A percentile compares a stretch with the other conserved stretches of the same genome.
phyloP scores from a whole-genome alignment of 495 filamentous ascomycete genomes.

The Penicillium macrosclerotiorum region DNA sequence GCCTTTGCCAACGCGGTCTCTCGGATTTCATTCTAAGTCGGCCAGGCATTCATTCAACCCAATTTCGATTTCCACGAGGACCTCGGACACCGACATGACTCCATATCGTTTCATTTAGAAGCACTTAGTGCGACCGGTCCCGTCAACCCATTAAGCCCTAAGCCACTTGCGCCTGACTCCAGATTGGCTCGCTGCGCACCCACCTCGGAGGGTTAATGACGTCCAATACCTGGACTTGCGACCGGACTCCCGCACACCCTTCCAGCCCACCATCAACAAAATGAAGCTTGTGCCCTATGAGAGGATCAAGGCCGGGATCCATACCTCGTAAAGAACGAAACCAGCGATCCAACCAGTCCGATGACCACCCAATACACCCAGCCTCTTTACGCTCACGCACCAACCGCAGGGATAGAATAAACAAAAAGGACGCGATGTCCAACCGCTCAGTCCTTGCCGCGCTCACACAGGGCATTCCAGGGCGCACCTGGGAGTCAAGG shows the following conservation, averaged over 20 bases:
- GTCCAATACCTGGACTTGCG: neutral
- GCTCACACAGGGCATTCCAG: conserved; percentile 17
- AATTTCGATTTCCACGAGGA: neutral
- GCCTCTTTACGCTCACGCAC: conserved; percentile 26
- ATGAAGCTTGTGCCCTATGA: neutral
- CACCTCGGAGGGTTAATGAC: neutral
- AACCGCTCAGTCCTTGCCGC: conserved; percentile 24
- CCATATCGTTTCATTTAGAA: neutral
- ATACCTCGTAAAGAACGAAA: neutral
- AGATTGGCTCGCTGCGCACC: conserved; percentile 2
- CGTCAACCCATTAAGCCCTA: conserved; percentile 5
- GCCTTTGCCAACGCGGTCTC: too few species aligned
- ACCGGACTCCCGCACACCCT: neutral
- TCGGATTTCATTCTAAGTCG: neutral
- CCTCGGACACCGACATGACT: neutral
- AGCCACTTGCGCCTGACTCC: neutral
- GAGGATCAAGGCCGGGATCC: too few species aligned
- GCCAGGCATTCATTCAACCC: too few species aligned
- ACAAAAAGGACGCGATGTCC: conserved; percentile 8
- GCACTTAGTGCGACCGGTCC: conserved; percentile 5
- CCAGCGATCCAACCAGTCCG: neutral
- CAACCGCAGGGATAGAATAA: conserved; percentile 25
- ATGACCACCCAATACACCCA: conserved; percentile 7
- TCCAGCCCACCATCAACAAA: neutral
- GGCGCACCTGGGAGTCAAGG: conserved; percentile 19